These are phyloP conservation scores for Hyphopichia khmerensis DNA, from an alignment of 1,139 yeast genomes.

Conservation along the genomic window DNA sequence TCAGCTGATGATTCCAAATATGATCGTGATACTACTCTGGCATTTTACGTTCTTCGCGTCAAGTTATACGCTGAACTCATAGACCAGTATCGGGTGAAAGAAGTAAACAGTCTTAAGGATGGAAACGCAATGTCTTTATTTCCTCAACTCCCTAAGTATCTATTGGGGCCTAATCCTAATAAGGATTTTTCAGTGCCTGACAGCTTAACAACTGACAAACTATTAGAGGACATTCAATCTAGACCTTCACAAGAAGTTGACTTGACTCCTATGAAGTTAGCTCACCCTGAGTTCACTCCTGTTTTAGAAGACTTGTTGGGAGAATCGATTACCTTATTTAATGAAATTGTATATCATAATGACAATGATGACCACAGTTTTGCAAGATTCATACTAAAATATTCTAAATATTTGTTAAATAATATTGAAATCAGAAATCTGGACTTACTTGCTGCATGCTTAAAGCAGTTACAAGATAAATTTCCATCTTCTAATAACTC, in stretches of 20 bases:
- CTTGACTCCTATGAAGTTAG: not conserved
- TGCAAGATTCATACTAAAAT: not conserved
- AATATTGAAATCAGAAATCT: not conserved
- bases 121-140: not conserved
- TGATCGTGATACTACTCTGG: not conserved
- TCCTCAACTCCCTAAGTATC: not conserved
- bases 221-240: not conserved
- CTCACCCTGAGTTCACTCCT: not conserved
- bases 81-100: not conserved
- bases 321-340: not conserved
- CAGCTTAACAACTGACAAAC: not conserved
- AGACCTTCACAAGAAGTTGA: not conserved
- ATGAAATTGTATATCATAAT: not conserved
- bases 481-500: not conserved
- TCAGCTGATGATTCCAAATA: not conserved
- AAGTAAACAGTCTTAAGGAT: not conserved
- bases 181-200: slow-evolving; percentile 1
- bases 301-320: not conserved
- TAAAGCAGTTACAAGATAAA: not conserved
- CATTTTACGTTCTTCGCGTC: not conserved
- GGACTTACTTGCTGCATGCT: not conserved
- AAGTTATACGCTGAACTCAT: not conserved
- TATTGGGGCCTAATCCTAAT: not conserved
- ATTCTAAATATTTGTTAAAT: not conserved
- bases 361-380: not conserved